Evolutionary conservation across 1,284 basidiomycete genomes (phyloP).

Genomic region (Microbotryum lychnidis-dioicae): DNA sequence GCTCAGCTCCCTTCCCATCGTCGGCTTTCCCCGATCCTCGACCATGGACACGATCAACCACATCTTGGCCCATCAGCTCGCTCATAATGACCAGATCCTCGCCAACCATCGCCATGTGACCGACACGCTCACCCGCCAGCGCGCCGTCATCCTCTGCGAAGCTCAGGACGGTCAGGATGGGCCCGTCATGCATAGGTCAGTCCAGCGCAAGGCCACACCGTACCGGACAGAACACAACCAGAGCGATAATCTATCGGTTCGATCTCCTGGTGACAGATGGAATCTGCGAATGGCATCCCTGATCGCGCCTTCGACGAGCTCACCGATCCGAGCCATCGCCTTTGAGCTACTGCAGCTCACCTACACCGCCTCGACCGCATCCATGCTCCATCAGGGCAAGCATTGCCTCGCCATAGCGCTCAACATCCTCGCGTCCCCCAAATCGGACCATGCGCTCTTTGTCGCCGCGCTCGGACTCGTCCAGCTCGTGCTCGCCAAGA

Average conservation of each 20-base stretch:
- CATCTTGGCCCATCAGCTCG: slow-evolving; percentile 17
- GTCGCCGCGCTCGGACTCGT: slow-evolving; percentile 15
- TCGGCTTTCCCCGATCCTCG: neutral
- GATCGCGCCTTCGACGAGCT: slow-evolving; percentile 6
- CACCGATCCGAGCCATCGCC: slow-evolving; percentile 15
- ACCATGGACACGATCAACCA: slow-evolving; percentile 9
- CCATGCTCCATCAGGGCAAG: slow-evolving; percentile 18
- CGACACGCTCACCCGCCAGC: neutral
- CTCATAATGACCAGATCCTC: slow-evolving; percentile 9
- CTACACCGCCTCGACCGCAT: slow-evolving; percentile 13
- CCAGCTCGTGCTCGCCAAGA: slow-evolving; percentile 17
- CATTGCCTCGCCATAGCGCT: slow-evolving; percentile 6
- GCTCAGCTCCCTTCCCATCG: neutral
- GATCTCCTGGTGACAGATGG: slow-evolving; percentile 9
- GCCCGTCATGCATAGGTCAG: slow-evolving; percentile 20
- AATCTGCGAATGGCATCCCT: slow-evolving; percentile 21
- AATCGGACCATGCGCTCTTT: slow-evolving; percentile 14
- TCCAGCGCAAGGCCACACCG: neutral
- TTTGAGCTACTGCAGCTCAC: slow-evolving; percentile 20
- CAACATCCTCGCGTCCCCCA: slow-evolving; percentile 11
- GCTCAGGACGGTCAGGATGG: slow-evolving; percentile 16
- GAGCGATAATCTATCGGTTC: neutral
- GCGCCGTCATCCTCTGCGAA: slow-evolving; percentile 5
- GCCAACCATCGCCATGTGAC: neutral
- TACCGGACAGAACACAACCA: neutral